These are phyloP conservation scores for Penicillium malachiteum DNA, from an alignment of 495 filamentous ascomycete genomes.

Conservation along the genomic window DNA sequence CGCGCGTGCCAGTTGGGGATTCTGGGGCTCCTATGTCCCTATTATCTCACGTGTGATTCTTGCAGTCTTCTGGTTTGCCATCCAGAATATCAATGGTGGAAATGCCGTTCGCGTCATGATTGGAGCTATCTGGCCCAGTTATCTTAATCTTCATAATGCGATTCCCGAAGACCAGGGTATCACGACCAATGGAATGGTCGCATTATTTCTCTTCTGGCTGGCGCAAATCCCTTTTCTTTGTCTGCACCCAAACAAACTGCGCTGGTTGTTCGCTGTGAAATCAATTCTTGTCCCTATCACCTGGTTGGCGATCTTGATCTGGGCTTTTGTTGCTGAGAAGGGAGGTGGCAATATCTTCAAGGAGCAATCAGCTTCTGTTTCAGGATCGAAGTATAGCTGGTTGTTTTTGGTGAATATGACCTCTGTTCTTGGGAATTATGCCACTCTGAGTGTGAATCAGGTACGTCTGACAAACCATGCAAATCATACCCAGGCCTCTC, in stretches of 20 bases:
- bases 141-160: slow-evolving; percentile 51
- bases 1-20: slow-evolving; percentile 65
- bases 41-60: slow-evolving; percentile 67
- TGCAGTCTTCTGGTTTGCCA: slow-evolving; percentile 71
- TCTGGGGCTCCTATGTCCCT: slow-evolving; percentile 66
- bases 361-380: slow-evolving; percentile 31
- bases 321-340: slow-evolving; percentile 45
- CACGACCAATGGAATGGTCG: slow-evolving; percentile 62
- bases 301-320: slow-evolving; percentile 49
- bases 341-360: slow-evolving; percentile 31
- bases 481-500: neutral
- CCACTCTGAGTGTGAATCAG: slow-evolving; percentile 42
- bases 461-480: slow-evolving; percentile 10
- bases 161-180: slow-evolving; percentile 60
- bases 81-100: slow-evolving; percentile 66
- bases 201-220: slow-evolving; percentile 59
- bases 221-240: slow-evolving; percentile 48
- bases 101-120: slow-evolving; percentile 67
- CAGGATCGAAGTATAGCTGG: slow-evolving; percentile 42
- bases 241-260: slow-evolving; percentile 44
- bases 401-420: slow-evolving; percentile 46
- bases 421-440: slow-evolving; percentile 45
- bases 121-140: slow-evolving; percentile 66
- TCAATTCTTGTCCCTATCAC: slow-evolving; percentile 44
- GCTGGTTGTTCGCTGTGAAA: slow-evolving; percentile 48